These are phyloP conservation scores for Colletotrichum sublineola DNA, from an alignment of 2,329 filamentous ascomycete genomes.

Conservation along the genomic window DNA sequence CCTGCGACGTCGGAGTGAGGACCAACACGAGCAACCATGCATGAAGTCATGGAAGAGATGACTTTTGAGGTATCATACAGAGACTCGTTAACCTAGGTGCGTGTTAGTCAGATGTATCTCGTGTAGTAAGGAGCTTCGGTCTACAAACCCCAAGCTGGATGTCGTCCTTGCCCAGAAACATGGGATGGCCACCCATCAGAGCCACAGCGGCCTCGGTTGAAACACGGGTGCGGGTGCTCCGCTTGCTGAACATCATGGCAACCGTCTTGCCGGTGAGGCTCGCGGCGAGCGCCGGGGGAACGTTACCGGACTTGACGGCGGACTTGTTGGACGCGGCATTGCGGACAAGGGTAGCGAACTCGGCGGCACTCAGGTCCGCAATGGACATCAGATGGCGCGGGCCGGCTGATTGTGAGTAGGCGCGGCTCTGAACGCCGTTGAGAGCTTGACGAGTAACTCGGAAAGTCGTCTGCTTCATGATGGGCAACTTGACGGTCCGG, in stretches of 20 bases:
- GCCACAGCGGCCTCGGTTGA: conserved; percentile 92
- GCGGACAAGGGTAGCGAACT: conserved; percentile 85
- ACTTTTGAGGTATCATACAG: conserved; percentile 93
- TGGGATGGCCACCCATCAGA: conserved; percentile 90
- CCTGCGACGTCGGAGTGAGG: conserved; percentile 80
- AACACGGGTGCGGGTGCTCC: conserved; percentile 91
- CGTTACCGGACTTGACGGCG: conserved; percentile 77
- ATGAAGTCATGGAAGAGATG: conserved; percentile 92
- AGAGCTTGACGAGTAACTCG: conserved; percentile 52
- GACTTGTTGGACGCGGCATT: conserved; percentile 85
- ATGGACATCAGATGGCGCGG: conserved; percentile 94
- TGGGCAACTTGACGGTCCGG: conserved; percentile 34
- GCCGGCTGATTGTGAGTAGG: conserved; percentile 56
- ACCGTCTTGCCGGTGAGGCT: conserved; percentile 82
- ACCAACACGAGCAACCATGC: conserved; percentile 84
- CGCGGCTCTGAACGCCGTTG: conserved; percentile 56
- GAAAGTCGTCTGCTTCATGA: conserved; percentile 53
- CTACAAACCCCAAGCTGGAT: conserved; percentile 88
- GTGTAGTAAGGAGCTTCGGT: neutral
- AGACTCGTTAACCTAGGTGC: conserved; percentile 83
- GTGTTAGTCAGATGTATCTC: conserved; percentile 19
- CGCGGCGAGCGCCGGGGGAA: conserved; percentile 70
- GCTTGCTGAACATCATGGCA: conserved; percentile 97
- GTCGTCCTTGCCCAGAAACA: conserved; percentile 96
- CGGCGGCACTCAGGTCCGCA: conserved; percentile 82